Evolutionary conservation across 352 stramenopile species (phyloP).

Genomic region (Phytopythium cucurbitacearum): DNA sequence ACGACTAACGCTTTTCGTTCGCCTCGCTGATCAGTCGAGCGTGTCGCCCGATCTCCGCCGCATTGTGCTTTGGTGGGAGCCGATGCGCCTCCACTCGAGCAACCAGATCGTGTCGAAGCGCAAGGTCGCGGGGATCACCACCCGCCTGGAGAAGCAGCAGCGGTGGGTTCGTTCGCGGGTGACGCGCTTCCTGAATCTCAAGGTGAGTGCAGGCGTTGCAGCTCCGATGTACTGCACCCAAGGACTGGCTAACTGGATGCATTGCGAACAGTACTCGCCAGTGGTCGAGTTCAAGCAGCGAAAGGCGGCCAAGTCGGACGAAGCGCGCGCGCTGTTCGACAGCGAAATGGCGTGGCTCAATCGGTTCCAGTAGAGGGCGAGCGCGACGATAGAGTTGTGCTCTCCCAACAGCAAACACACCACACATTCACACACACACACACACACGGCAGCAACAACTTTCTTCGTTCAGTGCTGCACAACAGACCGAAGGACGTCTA

Average conservation of each 20-base stretch:
- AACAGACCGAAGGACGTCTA: no score
- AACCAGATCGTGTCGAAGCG: constrained; percentile 76
- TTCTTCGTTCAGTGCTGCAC: no score
- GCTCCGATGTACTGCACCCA: not conserved
- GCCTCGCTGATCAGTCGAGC: constrained; percentile 37
- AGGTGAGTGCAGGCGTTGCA: constrained; percentile 28
- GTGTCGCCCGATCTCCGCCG: constrained; percentile 62
- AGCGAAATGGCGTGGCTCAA: constrained; percentile 78
- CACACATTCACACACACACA: no score
- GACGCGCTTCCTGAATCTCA: constrained; percentile 74
- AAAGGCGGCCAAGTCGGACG: constrained; percentile 56
- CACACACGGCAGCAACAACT: no score
- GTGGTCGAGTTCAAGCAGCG: constrained; percentile 76
- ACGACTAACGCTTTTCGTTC: not conserved
- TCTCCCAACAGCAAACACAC: no score
- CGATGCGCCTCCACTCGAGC: constrained; percentile 55
- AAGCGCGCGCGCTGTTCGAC: constrained; percentile 59
- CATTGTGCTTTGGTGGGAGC: constrained; percentile 72
- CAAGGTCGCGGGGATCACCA: constrained; percentile 61
- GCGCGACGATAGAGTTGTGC: not conserved
- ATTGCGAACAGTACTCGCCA: constrained; percentile 51
- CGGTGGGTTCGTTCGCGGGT: constrained; percentile 66
- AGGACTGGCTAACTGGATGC: not conserved
- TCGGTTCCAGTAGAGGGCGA: constrained; percentile 9
- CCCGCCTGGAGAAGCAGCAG: constrained; percentile 56